Evolutionary conservation across 805 yeast genomes (phyloP).

Genomic region (Metschnikowia shivogae): DNA sequence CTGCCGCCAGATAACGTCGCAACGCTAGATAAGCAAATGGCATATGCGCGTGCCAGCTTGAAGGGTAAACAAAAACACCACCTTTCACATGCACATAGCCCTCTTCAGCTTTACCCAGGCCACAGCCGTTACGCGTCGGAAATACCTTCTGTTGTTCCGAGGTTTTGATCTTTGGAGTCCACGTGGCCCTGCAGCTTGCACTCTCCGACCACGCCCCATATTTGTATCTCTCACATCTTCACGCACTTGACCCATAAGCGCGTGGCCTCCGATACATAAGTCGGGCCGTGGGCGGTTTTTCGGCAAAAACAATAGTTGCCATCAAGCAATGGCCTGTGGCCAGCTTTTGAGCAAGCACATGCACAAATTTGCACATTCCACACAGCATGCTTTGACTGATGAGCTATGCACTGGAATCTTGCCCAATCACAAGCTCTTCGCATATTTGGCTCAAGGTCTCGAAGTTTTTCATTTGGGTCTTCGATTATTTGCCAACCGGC

Average conservation of each 20-base stretch:
- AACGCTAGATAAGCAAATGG: background rate
- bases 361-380: slow-evolving; percentile 25
- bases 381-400: slow-evolving; percentile 38
- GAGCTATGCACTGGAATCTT: slow-evolving; percentile 47
- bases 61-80: background rate
- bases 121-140: background rate
- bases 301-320: too few relatives aligned
- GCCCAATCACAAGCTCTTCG: slow-evolving; percentile 37
- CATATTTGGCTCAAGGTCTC: slow-evolving; percentile 48
- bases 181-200: background rate
- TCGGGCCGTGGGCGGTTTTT: too few relatives aligned
- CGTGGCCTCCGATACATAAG: background rate
- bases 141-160: background rate
- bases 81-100: background rate
- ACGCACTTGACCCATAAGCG: slow-evolving; percentile 12
- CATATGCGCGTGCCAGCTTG: background rate
- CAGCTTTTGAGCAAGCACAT: slow-evolving; percentile 21
- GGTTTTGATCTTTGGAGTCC: background rate
- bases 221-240: background rate
- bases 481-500: slow-evolving; percentile 40
- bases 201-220: background rate
- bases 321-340: slow-evolving; percentile 17
- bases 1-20: background rate
- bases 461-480: slow-evolving; percentile 43
- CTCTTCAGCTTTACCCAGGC: background rate